Base-by-base conservation (phyloP, 768 basidiomycete genomes). In the Myochromella boudieri region DNA sequence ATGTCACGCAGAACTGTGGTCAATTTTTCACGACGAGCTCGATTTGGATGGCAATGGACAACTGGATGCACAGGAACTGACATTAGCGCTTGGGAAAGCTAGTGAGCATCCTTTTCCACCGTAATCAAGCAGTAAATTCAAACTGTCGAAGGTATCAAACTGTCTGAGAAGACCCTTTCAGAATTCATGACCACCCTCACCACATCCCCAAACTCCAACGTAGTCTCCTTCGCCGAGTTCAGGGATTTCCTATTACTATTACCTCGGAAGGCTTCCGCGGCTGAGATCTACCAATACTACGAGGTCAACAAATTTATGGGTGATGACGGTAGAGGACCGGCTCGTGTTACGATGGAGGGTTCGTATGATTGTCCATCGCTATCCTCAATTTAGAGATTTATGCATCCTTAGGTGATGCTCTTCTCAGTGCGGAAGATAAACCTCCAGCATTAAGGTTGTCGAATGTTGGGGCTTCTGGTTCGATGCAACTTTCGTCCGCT, bases 301-400 rank as follows among this genome's bases (percentile, higher is more conserved):
- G 76, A 87, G 65, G 74, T 89, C 48, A 71, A 73, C 53, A 85
- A 71, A 57, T 82, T 76, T 58, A 68, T 87, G 64, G 82, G 81
- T 21, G 80, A 84, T 59, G 91, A 91, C 59, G 87, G 84, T 26
- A 75, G 85, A 52, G 88, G 89, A 42, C 75, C 87, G 31, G 85
- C 84, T 27, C 79, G 90, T 57, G 82, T 92, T 32, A 91, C 84
- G 34, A 92, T 91, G 87, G 90, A 95, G 80, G 94, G 95, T 85
- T 57, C 49, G 71, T 48, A 32, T n/a, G 43, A 26, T 37, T 39
- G 21, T 45, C 36, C 45, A 7, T 28, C 25, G 31, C 5, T 38
- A 42, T 26, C 39, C 33, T 42, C 39, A 12, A 32, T 25, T 41
- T 42, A 42, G 41, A 49, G 33, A 26, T 21, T 44, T 28, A 40